Percentiles rank a stretch among this genome's conserved stretches.
phyloP scores from a whole-genome alignment of 2,329 filamentous ascomycete species.

The Penicillium sp. region DNA sequence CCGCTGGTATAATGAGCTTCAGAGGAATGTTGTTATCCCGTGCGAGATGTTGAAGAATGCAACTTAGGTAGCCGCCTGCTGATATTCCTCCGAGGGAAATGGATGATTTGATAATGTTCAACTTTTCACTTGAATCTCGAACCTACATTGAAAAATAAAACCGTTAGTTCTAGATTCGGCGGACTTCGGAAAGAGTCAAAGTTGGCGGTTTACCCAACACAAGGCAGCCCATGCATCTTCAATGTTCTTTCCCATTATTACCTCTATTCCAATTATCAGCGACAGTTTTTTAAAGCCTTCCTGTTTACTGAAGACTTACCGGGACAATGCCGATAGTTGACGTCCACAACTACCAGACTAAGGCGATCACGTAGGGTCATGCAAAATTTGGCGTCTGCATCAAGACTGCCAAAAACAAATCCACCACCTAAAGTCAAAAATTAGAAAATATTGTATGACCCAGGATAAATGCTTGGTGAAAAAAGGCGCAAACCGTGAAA shows the following conservation, averaged over 20 bases:
- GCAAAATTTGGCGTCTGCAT: constrained; percentile 33
- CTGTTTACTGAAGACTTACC: constrained; percentile 26
- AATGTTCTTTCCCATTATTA: neutral
- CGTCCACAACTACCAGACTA: constrained; percentile 37
- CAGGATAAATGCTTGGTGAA: too few relatives aligned
- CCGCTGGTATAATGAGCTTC: constrained; percentile 21
- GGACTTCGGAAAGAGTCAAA: too few relatives aligned
- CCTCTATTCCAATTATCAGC: neutral
- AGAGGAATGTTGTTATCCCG: constrained; percentile 34
- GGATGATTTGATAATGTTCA: neutral
- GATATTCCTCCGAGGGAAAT: constrained; percentile 38
- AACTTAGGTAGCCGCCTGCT: constrained; percentile 38
- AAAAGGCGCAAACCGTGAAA: too few relatives aligned
- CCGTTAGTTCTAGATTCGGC: neutral
- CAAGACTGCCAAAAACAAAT: constrained; percentile 41
- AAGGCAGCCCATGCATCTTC: constrained; percentile 1
- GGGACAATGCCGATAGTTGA: constrained; percentile 40
- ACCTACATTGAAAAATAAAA: neutral
- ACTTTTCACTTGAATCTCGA: neutral
- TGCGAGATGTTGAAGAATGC: constrained; percentile 36
- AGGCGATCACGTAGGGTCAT: constrained; percentile 35
- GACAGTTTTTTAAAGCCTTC: too few relatives aligned
- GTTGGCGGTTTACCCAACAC: neutral
- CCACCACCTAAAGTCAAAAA: constrained; percentile 21
- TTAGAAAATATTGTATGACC: neutral